Evolutionary conservation across 139 green algal species (phyloP).

Genomic region (Chlamydomonas sp.): DNA sequence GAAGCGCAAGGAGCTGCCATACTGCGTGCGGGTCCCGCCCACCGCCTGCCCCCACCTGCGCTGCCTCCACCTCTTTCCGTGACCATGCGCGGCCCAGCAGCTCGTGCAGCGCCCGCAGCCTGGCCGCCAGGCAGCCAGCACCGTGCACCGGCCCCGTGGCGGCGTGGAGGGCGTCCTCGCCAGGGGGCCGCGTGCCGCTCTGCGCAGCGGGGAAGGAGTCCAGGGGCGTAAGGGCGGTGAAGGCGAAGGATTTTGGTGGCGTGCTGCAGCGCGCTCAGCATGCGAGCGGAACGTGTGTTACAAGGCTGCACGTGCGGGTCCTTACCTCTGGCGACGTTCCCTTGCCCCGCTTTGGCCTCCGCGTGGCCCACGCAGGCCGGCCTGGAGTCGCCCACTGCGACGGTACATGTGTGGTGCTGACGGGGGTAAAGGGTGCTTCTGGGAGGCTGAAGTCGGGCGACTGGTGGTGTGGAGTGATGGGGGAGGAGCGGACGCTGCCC

Average conservation of each 20-base stretch:
- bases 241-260: no score
- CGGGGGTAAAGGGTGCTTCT: background rate
- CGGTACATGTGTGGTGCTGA: slow-evolving; percentile 13
- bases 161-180: background rate
- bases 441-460: no score
- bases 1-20: background rate
- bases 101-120: background rate
- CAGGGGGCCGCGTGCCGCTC: no score
- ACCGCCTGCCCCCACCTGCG: background rate
- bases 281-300: no score
- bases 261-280: no score
- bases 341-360: background rate
- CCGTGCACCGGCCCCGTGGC: slow-evolving; percentile 5
- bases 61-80: slow-evolving; percentile 8
- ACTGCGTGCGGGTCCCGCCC: background rate
- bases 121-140: background rate
- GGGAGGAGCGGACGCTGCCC: no score
- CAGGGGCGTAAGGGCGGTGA: no score
- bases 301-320: background rate
- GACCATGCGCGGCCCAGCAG: slow-evolving; percentile 10
- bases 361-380: background rate
- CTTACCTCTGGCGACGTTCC: background rate
- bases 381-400: background rate
- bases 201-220: no score
- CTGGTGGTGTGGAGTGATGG: no score